Percentiles rank a stretch among this genome's conserved stretches.
Conservation (phyloP, 495 filamentous ascomycete species). For the Daldinia bambusicola region DNA sequence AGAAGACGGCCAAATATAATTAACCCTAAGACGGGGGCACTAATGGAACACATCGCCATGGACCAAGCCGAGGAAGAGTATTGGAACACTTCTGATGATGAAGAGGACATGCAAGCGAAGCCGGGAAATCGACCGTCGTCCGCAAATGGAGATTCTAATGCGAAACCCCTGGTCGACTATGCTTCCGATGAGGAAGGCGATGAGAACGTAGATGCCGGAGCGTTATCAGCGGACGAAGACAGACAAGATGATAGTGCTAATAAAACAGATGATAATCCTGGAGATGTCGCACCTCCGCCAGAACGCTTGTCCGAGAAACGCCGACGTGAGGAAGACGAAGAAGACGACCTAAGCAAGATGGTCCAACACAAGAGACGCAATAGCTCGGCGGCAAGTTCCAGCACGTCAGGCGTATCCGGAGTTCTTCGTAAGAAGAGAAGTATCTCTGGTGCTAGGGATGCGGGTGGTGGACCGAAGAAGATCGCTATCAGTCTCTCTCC, state of each 20-base stretch:
- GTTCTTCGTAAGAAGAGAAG: conserved; percentile 45
- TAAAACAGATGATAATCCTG: conserved; percentile 40
- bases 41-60: conserved; percentile 73
- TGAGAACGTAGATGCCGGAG: conserved; percentile 55
- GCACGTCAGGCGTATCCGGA: conserved; percentile 31
- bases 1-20: conserved; percentile 71
- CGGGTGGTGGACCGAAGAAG: conserved; percentile 50
- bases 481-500: conserved; percentile 60
- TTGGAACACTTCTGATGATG: conserved; percentile 92
- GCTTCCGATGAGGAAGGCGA: conserved; percentile 82
- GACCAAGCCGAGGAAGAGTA: conserved; percentile 93
- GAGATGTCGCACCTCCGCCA: conserved; percentile 63
- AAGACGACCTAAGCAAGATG: conserved; percentile 83
- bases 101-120: conserved; percentile 68
- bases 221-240: conserved; percentile 61
- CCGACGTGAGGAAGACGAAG: conserved; percentile 85
- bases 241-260: conserved; percentile 31
- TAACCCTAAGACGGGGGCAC: conserved; percentile 71
- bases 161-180: conserved; percentile 89
- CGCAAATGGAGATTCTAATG: conserved; percentile 59
- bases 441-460: conserved; percentile 39
- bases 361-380: conserved; percentile 74
- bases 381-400: conserved; percentile 53
- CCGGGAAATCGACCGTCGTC: conserved; percentile 43
- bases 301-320: conserved; percentile 92